These are phyloP conservation scores for Tolypocladium album DNA, from an alignment of 2,329 filamentous ascomycete genomes.

Conservation along the genomic window DNA sequence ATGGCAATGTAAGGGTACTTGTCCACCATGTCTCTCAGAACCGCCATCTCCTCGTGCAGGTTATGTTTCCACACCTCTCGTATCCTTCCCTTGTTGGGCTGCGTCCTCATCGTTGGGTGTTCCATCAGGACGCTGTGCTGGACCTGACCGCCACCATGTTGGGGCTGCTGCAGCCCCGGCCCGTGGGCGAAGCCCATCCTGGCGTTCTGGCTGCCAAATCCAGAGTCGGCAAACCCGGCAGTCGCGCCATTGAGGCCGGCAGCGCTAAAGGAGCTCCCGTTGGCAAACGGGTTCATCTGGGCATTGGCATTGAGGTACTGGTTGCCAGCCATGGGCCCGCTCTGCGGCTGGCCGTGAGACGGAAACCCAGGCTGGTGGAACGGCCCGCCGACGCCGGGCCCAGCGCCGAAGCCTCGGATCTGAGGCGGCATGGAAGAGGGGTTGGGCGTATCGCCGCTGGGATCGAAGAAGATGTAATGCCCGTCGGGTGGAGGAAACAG, in stretches of 20 bases:
- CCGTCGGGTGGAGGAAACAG: background rate
- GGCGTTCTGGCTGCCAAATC: constrained; percentile 76
- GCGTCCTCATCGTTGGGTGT: constrained; percentile 28
- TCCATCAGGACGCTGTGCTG: constrained; percentile 30
- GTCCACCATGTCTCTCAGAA: constrained; percentile 72
- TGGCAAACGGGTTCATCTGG: constrained; percentile 56
- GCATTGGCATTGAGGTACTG: constrained; percentile 63
- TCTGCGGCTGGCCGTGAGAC: constrained; percentile 40
- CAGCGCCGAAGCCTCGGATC: constrained; percentile 26
- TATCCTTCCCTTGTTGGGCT: constrained; percentile 72
- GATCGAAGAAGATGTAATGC: background rate
- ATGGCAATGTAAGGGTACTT: constrained; percentile 95
- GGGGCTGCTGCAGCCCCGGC: constrained; percentile 43
- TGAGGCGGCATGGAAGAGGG: constrained; percentile 23
- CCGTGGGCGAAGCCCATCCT: constrained; percentile 74
- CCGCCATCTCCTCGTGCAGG: constrained; percentile 79
- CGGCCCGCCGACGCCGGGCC: constrained; percentile 24
- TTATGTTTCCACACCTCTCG: constrained; percentile 95
- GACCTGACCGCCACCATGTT: constrained; percentile 32
- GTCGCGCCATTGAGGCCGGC: constrained; percentile 45
- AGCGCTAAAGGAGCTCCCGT: constrained; percentile 44
- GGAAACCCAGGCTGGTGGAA: constrained; percentile 40
- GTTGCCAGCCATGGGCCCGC: constrained; percentile 48
- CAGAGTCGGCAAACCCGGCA: constrained; percentile 53
- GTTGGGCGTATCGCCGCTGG: background rate